Evolutionary conservation across 2,329 filamentous ascomycete species (phyloP).

Genomic region (Plenodomus lindquistii): DNA sequence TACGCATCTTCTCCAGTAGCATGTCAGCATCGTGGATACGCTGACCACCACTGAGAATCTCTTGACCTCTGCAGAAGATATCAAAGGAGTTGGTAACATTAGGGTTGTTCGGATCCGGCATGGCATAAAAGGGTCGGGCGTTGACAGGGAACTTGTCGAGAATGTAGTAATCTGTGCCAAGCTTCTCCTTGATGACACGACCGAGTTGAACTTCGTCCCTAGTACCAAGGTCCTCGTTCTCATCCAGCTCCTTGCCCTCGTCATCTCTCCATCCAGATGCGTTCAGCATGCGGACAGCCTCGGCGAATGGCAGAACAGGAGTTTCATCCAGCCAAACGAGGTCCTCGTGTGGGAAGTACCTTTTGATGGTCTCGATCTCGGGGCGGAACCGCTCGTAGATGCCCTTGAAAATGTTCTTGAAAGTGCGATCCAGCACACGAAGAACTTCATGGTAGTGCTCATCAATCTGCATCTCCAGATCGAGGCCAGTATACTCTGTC

Average conservation of each 20-base stretch:
- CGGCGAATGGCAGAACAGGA: slow-evolving; percentile 76
- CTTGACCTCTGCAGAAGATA: slow-evolving; percentile 90
- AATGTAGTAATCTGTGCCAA: slow-evolving; percentile 88
- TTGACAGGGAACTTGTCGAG: slow-evolving; percentile 88
- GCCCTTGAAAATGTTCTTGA: slow-evolving; percentile 77
- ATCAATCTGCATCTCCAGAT: slow-evolving; percentile 90
- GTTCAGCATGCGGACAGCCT: slow-evolving; percentile 80
- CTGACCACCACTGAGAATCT: slow-evolving; percentile 89
- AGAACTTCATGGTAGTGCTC: slow-evolving; percentile 89
- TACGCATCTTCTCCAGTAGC: slow-evolving; percentile 76
- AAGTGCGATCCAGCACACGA: slow-evolving; percentile 73
- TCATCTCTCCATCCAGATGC: slow-evolving; percentile 77
- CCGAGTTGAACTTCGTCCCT: slow-evolving; percentile 86
- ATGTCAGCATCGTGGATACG: slow-evolving; percentile 82
- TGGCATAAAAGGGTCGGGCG: slow-evolving; percentile 88
- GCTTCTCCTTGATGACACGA: slow-evolving; percentile 82
- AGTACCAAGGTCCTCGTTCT: slow-evolving; percentile 80
- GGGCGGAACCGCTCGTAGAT: slow-evolving; percentile 69
- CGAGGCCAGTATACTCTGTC: slow-evolving; percentile 91
- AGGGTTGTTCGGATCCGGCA: slow-evolving; percentile 74
- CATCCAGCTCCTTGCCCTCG: slow-evolving; percentile 70
- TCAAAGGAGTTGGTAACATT: slow-evolving; percentile 89
- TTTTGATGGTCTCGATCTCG: slow-evolving; percentile 79
- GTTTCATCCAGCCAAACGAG: slow-evolving; percentile 87
- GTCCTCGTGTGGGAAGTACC: slow-evolving; percentile 83